Evolutionary conservation across 2,329 filamentous ascomycete genomes (phyloP).

Genomic region (Aspergillus bombycis): DNA sequence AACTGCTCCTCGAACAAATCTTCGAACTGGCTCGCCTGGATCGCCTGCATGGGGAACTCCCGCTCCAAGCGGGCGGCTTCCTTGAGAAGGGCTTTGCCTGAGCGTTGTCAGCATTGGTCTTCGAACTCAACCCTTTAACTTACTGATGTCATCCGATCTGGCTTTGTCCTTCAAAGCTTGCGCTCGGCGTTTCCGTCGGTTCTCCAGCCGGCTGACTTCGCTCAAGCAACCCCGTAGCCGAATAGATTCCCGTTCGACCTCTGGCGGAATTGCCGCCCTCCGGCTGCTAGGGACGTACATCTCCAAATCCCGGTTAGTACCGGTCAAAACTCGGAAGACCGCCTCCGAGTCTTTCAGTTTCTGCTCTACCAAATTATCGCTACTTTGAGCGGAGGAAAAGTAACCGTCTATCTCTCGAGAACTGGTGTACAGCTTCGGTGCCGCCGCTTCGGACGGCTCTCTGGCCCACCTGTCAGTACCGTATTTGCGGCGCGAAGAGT

Average conservation of each 20-base stretch:
- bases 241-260: constrained; percentile 77
- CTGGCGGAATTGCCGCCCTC: constrained; percentile 75
- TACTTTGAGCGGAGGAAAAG: constrained; percentile 71
- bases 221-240: constrained; percentile 79
- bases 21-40: constrained; percentile 90
- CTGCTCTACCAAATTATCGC: constrained; percentile 71
- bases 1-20: constrained; percentile 84
- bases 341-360: constrained; percentile 78
- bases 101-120: not conserved
- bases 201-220: constrained; percentile 82
- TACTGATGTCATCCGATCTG: constrained; percentile 82
- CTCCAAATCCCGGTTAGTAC: constrained; percentile 78
- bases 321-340: constrained; percentile 74
- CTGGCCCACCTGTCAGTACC: constrained; percentile 86
- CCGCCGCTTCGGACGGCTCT: constrained; percentile 69
- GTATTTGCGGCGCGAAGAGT: constrained; percentile 72
- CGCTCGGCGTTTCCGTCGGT: constrained; percentile 74
- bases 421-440: constrained; percentile 72
- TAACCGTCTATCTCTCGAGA: constrained; percentile 83
- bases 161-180: constrained; percentile 78
- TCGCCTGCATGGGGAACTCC: constrained; percentile 78
- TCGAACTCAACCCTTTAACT: constrained; percentile 25
- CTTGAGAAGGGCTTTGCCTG: constrained; percentile 73
- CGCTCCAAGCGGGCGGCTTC: constrained; percentile 86
- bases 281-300: constrained; percentile 87